Evolutionary conservation across 345 rosid species (phyloP), one percentile per base, ranked within the genome.

Genomic region (Brassica carinata): DNA sequence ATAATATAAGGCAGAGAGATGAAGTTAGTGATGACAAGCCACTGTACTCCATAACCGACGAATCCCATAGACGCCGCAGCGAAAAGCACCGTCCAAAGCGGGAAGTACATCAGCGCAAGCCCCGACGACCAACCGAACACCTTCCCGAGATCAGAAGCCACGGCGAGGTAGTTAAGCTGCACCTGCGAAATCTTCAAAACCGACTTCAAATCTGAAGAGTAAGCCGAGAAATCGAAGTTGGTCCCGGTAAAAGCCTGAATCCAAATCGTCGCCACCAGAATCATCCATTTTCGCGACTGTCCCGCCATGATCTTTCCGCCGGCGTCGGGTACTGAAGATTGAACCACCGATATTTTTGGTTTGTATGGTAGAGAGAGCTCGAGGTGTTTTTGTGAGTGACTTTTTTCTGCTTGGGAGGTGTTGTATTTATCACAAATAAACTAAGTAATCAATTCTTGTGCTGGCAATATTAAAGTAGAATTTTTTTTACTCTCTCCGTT

Each of bases 211-310:
- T 87, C 80, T 15, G 61, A 55, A 15, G 61, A 55, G 61, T 55
- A 55, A 55, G 61, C 61, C 61, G 61, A 55, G 61, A 95, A 93
- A 83, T 95, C 99, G 84, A 95, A 95, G 67, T 95, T 95, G 5
- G 99, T 95, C 2, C 99, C 99, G 0, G 99, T 95, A 69, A 95
- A 95, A 0, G 97, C 98, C 78, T 95, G 99, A 88, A 95, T 89
- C 99, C 99, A 95, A 2, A 91, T 85, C 5, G 97, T 91, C 0
- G 92, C 98, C 27, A 95, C 96, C 13, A 95, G 84, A n/a, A 95
- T 90, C 98, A 93, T 93, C 99, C 99, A 95, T 73, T 93, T 95
- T 67, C 96, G 62, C 0, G 97, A 95, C 29, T 93, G 97, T 33
- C 90, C 98, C 0, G 87, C 92, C 99, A 93, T 93, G 4, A 0